Evolutionary conservation across 495 filamentous ascomycete genomes (phyloP).

Genomic region (Penicillium soppii): DNA sequence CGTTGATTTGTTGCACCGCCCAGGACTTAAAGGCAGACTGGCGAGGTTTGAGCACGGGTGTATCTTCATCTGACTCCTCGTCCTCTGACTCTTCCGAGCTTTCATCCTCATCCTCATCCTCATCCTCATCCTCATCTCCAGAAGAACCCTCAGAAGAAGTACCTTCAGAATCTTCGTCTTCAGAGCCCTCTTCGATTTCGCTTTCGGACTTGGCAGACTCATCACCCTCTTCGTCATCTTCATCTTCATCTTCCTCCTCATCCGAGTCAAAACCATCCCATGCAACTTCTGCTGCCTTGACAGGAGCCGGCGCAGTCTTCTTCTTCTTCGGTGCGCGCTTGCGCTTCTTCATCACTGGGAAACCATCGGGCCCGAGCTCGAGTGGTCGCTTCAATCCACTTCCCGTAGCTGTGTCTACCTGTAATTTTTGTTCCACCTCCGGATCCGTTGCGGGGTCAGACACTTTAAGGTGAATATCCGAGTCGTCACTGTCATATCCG

Average conservation of each 20-base stretch:
- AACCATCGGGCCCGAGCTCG: slow-evolving; percentile 72
- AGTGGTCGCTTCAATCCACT: slow-evolving; percentile 86
- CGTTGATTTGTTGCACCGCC: slow-evolving; percentile 83
- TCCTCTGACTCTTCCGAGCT: slow-evolving; percentile 18
- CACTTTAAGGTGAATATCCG: slow-evolving; percentile 27
- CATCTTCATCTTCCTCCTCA: slow-evolving; percentile 24
- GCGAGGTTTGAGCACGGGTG: slow-evolving; percentile 41
- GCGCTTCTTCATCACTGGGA: slow-evolving; percentile 75
- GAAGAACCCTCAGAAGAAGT: slow-evolving; percentile 21
- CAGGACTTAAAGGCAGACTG: slow-evolving; percentile 87
- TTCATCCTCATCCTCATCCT: slow-evolving; percentile 22
- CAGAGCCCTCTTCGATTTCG: slow-evolving; percentile 20
- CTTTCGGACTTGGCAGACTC: slow-evolving; percentile 15
- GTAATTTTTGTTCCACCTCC: slow-evolving; percentile 17
- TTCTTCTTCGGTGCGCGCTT: slow-evolving; percentile 39
- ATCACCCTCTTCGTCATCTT: slow-evolving; percentile 14
- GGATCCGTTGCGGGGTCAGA: slow-evolving; percentile 18
- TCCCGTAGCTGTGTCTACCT: slow-evolving; percentile 47
- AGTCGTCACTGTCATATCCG: slow-evolving; percentile 40
- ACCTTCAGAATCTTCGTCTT: slow-evolving; percentile 17
- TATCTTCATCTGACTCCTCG: slow-evolving; percentile 37
- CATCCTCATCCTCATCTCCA: slow-evolving; percentile 24
- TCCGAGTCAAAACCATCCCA: slow-evolving; percentile 64
- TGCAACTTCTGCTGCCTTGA: slow-evolving; percentile 43
- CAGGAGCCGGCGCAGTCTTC: slow-evolving; percentile 25